Evolutionary conservation across 192 early-diverging fungal genomes (phyloP).

Genomic region (Backusella tuberculispora): DNA sequence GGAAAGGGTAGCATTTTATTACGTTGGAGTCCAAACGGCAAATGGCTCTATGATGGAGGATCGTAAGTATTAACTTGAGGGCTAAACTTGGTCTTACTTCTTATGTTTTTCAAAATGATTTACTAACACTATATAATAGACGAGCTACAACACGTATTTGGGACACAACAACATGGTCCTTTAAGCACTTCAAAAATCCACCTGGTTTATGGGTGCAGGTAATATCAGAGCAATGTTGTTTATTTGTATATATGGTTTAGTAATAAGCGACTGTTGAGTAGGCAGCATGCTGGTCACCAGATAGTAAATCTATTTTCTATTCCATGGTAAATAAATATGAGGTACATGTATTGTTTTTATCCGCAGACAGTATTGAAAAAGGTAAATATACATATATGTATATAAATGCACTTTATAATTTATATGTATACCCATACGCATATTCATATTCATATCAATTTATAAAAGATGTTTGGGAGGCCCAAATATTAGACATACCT

Average conservation of each 20-base stretch:
- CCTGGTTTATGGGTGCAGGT: conserved; percentile 42
- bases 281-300: conserved; percentile 65
- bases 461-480: conserved; percentile 12
- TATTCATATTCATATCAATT: not conserved
- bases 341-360: conserved; percentile 42
- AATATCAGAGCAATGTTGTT: conserved; percentile 16
- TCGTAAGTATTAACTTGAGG: conserved; percentile 34
- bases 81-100: not conserved
- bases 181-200: conserved; percentile 27
- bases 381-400: not conserved
- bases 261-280: conserved; percentile 21
- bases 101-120: too few relatives aligned
- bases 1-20: conserved; percentile 43
- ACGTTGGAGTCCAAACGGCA: conserved; percentile 58
- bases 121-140: conserved; percentile 20
- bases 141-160: conserved; percentile 47
- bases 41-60: conserved; percentile 47
- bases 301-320: conserved; percentile 58
- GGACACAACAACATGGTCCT: conserved; percentile 55
- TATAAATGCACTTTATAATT: not conserved
- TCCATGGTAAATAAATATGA: conserved; percentile 48
- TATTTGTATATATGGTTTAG: not conserved
- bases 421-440: not conserved
- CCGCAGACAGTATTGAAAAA: not conserved
- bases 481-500: conserved; percentile 14